Base-by-base conservation (phyloP, 1,284 basidiomycete genomes). In the Cutaneotrichosporon mucoides region DNA sequence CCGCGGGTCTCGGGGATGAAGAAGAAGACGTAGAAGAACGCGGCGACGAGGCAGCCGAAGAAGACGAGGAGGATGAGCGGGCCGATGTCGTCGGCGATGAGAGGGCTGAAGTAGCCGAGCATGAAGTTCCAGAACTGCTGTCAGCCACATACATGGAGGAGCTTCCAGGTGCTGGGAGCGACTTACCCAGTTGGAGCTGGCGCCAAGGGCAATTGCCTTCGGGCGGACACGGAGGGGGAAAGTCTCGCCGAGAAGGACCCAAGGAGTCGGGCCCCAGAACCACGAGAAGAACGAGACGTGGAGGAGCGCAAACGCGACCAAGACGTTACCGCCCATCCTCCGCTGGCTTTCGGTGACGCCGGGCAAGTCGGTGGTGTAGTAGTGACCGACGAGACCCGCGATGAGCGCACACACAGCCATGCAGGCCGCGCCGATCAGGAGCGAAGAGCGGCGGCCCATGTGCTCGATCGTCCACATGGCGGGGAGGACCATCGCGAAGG, bases 151-250 rank as follows among this genome's bases (percentile, higher is more conserved):
- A 24, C 24, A 24, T 24, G 24, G 24, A 24, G 24, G 24, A 24
- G 78, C 44, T 16, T n/a, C 10, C 44, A 45, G 88, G 88, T 76
- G 89, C 84, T 55, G 70, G 72, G 42, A 73, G 64, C 71, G 72
- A 75, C 64, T 75, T 75, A 16, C 42, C 36, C 52, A 49, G 48
- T 49, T 36, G 1, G 52, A 36, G 4, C 41, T 84, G 16, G 84
- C 84, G 7, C 88, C 88, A 38, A 89, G 79, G 0, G 87, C 87
- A 68, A 90, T 89, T 58, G 82, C 80, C 74, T 90, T 89, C 24
- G 88, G 82, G 48, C 88, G 82, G 11, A 90, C 85, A 59, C 87
- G 84, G n/a, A 88, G 82, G 2, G 88, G 88, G 79, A 84, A 85
- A 41, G 81, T 83, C 76, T 86, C 85, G 55, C 83, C 83, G 24